phyloP scores from a whole-genome alignment of 148 eudicot genomes.

The Rhododendron griersonianum region DNA sequence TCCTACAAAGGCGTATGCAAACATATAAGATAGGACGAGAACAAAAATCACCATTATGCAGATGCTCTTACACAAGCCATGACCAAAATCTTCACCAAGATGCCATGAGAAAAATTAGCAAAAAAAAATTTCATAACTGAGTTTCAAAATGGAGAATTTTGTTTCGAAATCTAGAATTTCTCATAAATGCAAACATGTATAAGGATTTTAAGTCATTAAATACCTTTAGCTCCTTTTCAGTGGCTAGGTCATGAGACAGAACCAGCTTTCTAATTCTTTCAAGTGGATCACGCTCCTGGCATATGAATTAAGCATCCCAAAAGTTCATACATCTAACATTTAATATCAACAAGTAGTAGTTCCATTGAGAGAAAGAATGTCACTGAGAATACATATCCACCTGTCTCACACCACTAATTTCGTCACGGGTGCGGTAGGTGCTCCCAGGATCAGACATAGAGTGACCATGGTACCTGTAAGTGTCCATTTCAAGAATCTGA shows the following conservation, averaged over 20 bases:
- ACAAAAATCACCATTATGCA: background rate
- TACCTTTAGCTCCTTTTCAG: slow-evolving; percentile 92
- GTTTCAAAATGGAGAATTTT: background rate
- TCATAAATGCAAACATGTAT: background rate
- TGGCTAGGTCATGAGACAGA: slow-evolving; percentile 69
- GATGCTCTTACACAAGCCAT: too few relatives aligned
- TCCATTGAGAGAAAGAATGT: background rate
- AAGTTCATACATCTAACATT: background rate
- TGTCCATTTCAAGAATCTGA: slow-evolving; percentile 99
- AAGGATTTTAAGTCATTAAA: background rate
- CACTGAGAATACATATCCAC: slow-evolving; percentile 23
- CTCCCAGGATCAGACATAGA: slow-evolving; percentile 99
- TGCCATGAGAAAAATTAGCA: slow-evolving; percentile 1
- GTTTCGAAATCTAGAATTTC: background rate
- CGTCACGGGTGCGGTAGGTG: slow-evolving; percentile 98
- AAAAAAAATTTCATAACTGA: background rate
- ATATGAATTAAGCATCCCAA: background rate
- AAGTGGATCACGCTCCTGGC: slow-evolving; percentile 95
- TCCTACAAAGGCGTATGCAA: slow-evolving; percentile 28
- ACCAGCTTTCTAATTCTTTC: slow-evolving; percentile 82
- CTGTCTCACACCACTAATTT: slow-evolving; percentile 81
- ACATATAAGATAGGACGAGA: slow-evolving; percentile 9
- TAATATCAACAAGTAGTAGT: background rate
- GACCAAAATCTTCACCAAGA: background rate
- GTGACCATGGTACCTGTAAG: slow-evolving; percentile 97